Evolutionary conservation across 768 basidiomycete species (phyloP), one percentile per base, ranked within the genome.

Genomic region (Lentinula boryana): DNA sequence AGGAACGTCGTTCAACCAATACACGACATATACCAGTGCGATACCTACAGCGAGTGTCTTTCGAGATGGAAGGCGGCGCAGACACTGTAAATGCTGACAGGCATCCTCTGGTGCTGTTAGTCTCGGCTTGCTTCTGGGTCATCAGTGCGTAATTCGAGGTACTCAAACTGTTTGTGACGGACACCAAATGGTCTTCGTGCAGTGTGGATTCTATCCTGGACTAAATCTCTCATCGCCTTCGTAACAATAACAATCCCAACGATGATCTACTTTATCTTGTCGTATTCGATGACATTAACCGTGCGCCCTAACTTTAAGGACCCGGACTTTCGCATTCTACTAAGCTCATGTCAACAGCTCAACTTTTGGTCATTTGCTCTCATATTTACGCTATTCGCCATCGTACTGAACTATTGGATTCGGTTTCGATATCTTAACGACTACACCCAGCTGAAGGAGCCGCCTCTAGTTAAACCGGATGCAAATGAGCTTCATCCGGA

Each of bases 361-460:
- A 92, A 92, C 66, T 97, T 97, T 72, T 94, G 93, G 82, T 91
- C 89, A 46, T 88, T 98, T 65, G 88, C 89, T 5, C 78, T 89
- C 63, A 80, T 96, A 9, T 91, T 94, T 64, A 74, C 79, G 13
- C 76, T 86, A 16, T 85, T 86, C 3, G 79, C 82, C 2, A 78
- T 89, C 51, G 87, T 80, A 6, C 69, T 92, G 18, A 90, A 91
- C 71, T 91, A 95, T 67, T 89, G 90, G 81, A 87, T 96, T 61
- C 87, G 93, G 59, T 89, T 86, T 71, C 86, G 84, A 58, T 91
- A 87, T 71, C 82, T 89, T 66, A 89, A 89, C 69, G 83, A 82
- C 64, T 92, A 88, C 67, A 84, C 83, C 8, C 83, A 87, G 65
- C 75, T 93, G 58, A 89, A 87, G 68, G 92, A 94, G 70, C 87